Base-by-base conservation (phyloP, 164 flowering plant species). In the Magnolia kwangsiensis region DNA sequence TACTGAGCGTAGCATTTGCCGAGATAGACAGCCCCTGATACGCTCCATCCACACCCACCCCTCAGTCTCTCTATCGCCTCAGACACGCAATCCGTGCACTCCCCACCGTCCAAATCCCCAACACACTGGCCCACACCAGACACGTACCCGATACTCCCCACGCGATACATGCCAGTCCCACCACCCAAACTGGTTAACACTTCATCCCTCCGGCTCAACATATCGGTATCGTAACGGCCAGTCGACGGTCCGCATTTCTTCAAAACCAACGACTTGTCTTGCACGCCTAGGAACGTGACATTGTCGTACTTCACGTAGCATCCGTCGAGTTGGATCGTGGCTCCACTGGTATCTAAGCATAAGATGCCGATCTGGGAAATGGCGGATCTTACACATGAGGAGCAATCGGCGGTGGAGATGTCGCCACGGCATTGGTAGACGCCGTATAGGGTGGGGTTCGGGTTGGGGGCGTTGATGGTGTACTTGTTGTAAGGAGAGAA, bases 361-460 rank as follows among this genome's bases (percentile, higher is more conserved):
- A 91, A 73, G 8, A 29, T 6, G 24, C 88, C 87, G 45, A 91
- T 73, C 61, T 85, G 95, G 65, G 72, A 83, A 20, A 91, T 91
- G 0, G 96, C 80, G 68, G 77, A 84, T 18, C 87, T 86, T 0
- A 92, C 89, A 72, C 99, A 96, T 18, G 77, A 64, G 79, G 94
- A 88, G 82, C 99, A 96, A 73, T 89, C 95, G 0, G 98, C 88
- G 88, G 86, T 87, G 81, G 95, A 65, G 72, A 96, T 85, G 86
- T 93, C 97, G 14, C 93, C 96, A 7, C 96, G 85, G 84, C 99
- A 95, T 72, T 96, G 99, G 88, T 81, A 93, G 71, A 96, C 89
- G 20, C 99, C 98, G 82, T 87, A 90, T 50, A 90, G 81, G 14
- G 81, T 81, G 83, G 90, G 91, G 55, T 78, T 78, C 10, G 88